Evolutionary conservation across 805 yeast genomes (phyloP).

Genomic region (Kodamaea leandrae): DNA sequence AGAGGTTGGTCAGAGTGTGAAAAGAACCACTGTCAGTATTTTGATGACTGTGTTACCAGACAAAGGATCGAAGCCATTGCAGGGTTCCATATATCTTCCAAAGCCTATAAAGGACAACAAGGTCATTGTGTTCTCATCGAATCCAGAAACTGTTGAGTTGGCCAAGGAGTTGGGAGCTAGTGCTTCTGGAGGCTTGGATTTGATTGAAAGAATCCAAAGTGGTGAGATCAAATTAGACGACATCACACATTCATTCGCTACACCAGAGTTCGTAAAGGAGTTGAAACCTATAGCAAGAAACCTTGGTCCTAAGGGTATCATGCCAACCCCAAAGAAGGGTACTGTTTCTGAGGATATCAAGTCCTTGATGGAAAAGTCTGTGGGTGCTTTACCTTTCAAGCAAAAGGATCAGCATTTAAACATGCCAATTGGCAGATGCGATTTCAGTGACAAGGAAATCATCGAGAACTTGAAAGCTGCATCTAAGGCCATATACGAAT

Average conservation of each 20-base stretch:
- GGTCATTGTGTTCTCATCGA: constrained; percentile 66
- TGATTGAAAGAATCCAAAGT: constrained; percentile 58
- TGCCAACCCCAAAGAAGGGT: constrained; percentile 85
- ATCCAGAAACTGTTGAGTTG: constrained; percentile 48
- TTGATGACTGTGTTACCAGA: constrained; percentile 66
- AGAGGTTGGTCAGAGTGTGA: constrained; percentile 79
- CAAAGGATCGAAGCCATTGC: constrained; percentile 71
- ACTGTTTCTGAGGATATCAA: constrained; percentile 73
- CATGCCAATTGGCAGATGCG: constrained; percentile 73
- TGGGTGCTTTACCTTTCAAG: constrained; percentile 75
- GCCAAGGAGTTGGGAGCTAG: constrained; percentile 61
- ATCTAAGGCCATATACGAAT: constrained; percentile 56
- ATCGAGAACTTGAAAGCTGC: constrained; percentile 68
- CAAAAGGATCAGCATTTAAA: constrained; percentile 62
- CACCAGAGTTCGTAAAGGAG: constrained; percentile 71
- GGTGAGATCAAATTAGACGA: constrained; percentile 47
- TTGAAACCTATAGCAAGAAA: constrained; percentile 70
- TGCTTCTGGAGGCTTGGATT: constrained; percentile 66
- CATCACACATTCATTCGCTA: constrained; percentile 77
- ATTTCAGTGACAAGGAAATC: constrained; percentile 74
- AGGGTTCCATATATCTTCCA: constrained; percentile 72
- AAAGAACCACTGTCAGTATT: constrained; percentile 64
- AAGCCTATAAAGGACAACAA: constrained; percentile 64
- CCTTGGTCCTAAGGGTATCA: constrained; percentile 84
- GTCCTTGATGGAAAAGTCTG: constrained; percentile 48